Evolutionary conservation across 2,329 filamentous ascomycete genomes (phyloP).

Genomic region (Aureobasidium zeae): DNA sequence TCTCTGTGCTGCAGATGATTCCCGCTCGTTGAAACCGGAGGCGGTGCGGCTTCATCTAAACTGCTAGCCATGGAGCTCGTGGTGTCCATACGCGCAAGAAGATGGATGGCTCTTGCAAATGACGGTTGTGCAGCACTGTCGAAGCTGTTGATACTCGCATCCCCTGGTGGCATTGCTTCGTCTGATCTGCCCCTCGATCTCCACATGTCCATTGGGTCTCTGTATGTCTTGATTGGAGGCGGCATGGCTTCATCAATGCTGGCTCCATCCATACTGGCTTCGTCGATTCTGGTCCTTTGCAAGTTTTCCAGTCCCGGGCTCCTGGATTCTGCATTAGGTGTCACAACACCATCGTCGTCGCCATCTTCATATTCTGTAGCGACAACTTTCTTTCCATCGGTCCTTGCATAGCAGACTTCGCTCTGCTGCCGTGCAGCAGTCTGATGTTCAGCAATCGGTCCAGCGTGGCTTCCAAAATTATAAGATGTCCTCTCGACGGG

Average conservation of each 20-base stretch:
- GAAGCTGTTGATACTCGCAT: not conserved
- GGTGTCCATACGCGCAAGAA: constrained; percentile 1
- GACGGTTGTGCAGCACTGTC: not conserved
- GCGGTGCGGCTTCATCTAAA: constrained; percentile 5
- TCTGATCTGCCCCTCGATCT: not conserved
- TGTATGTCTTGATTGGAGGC: constrained; percentile 2
- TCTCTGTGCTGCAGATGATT: not conserved
- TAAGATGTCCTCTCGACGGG: not conserved
- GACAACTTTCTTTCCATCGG: not conserved
- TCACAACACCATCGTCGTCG: not conserved
- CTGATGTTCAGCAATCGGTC: constrained; percentile 1
- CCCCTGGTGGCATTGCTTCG: not conserved
- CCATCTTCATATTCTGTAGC: not conserved
- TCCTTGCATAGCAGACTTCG: no score
- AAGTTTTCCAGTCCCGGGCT: not conserved
- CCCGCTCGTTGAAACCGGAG: not conserved
- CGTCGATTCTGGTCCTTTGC: constrained; percentile 1
- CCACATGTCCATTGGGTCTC: not conserved
- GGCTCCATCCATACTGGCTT: constrained; percentile 2
- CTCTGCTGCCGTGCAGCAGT: no score
- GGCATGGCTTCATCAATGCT: constrained; percentile 9
- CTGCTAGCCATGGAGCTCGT: constrained; percentile 3
- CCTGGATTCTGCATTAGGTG: not conserved
- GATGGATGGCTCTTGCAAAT: not conserved
- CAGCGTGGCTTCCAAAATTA: constrained; percentile 4